phyloP scores from a whole-genome alignment of 345 rosid genomes.

The Rubroshorea leprosula region DNA sequence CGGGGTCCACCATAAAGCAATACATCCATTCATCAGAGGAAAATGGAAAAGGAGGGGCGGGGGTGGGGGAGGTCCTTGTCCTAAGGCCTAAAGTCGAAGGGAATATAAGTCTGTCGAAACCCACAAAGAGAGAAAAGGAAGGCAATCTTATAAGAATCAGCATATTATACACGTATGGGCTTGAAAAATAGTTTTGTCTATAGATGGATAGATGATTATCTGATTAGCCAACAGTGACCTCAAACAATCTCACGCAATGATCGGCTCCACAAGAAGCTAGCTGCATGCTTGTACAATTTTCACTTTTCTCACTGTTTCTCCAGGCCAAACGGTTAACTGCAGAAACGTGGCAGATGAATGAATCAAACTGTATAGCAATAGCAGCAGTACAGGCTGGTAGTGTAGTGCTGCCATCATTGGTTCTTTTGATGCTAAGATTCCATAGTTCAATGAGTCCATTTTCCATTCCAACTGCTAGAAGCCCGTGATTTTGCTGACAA shows the following conservation, averaged over 20 bases:
- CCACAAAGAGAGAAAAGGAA: neutral
- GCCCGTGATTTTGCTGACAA: slow-evolving; percentile 39
- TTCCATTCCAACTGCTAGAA: slow-evolving; percentile 82
- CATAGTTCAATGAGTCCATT: slow-evolving; percentile 70
- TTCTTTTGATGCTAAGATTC: slow-evolving; percentile 31
- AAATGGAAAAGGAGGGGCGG: neutral
- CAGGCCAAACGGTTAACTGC: slow-evolving; percentile 71
- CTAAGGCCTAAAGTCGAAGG: neutral
- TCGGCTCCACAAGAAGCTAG: slow-evolving; percentile 79
- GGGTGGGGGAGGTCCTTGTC: neutral
- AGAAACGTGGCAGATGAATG: slow-evolving; percentile 71
- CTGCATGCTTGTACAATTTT: slow-evolving; percentile 26
- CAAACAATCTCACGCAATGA: slow-evolving; percentile 73
- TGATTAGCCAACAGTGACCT: slow-evolving; percentile 32
- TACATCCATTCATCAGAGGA: neutral
- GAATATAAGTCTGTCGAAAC: neutral
- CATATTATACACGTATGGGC: neutral
- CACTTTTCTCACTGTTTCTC: slow-evolving; percentile 39
- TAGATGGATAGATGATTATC: neutral
- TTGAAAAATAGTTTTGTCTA: neutral
- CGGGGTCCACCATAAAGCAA: neutral
- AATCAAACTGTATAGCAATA: slow-evolving; percentile 38
- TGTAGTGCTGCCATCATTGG: slow-evolving; percentile 16
- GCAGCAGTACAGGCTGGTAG: slow-evolving; percentile 28
- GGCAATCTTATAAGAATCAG: neutral